Percentiles rank a stretch among this genome's conserved stretches.
Evolutionary conservation across 805 yeast genomes (phyloP).

Genomic region (Metschnikowia similis): DNA sequence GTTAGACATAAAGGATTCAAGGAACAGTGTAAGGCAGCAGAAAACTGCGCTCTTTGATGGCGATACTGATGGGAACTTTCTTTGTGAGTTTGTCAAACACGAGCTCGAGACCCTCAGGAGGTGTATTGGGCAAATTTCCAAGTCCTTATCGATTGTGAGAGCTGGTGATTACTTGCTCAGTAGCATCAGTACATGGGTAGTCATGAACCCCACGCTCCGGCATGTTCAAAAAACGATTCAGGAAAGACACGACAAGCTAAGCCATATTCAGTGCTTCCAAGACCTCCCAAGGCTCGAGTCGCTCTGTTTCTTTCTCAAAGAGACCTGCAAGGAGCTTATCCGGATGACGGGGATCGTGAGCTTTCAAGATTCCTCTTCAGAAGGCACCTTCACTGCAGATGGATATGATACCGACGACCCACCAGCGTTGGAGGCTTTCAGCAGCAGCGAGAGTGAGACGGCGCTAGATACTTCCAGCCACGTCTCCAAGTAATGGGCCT

Average conservation of each 20-base stretch:
- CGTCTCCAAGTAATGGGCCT: not conserved
- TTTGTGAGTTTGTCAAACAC: not conserved
- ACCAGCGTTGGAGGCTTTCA: not conserved
- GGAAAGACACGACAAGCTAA: not conserved
- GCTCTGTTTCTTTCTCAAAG: not conserved
- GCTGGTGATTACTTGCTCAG: not conserved
- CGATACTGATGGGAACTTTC: not conserved
- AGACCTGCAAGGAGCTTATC: not conserved
- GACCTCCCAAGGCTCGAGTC: not conserved
- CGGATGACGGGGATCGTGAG: not conserved
- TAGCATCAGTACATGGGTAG: not conserved
- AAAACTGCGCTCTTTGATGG: not conserved
- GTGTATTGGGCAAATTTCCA: not conserved
- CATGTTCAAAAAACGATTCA: not conserved
- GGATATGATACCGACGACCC: not conserved
- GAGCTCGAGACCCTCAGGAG: not conserved
- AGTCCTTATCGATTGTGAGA: not conserved
- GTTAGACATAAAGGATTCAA: not conserved
- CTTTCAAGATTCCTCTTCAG: not conserved
- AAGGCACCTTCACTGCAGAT: not conserved
- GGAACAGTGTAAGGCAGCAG: not conserved
- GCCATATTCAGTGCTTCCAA: not conserved
- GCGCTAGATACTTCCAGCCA: not conserved
- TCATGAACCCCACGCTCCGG: not conserved
- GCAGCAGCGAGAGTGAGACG: not conserved